A percentile compares a stretch with the other conserved stretches of the same genome.
Evolutionary conservation across 1,139 yeast genomes (phyloP).

Genomic region (Nematodospora anomalae): DNA sequence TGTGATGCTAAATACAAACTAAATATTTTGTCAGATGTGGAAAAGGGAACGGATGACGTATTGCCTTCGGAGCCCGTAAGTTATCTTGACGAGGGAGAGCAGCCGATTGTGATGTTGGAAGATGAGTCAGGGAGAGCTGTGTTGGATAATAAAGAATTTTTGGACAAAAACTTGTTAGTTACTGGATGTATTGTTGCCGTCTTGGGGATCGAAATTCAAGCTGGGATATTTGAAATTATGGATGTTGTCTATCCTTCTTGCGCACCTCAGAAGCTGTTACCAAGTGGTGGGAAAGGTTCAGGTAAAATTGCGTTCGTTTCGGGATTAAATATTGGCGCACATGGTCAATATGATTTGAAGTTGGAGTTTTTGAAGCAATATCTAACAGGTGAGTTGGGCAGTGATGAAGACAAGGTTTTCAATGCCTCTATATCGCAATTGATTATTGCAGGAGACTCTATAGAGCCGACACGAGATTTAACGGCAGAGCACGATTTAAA

Average conservation of each 20-base stretch:
- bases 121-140: constrained; percentile 91
- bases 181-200: constrained; percentile 88
- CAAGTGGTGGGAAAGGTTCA: constrained; percentile 1
- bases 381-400: constrained; percentile 66
- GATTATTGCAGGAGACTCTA: constrained; percentile 76
- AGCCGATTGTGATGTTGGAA: constrained; percentile 70
- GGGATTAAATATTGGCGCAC: constrained; percentile 62
- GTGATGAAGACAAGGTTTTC: constrained; percentile 23
- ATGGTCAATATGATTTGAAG: constrained; percentile 41
- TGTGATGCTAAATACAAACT: constrained; percentile 85
- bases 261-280: constrained; percentile 53
- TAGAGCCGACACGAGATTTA: constrained; percentile 35
- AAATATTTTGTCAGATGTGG: constrained; percentile 79
- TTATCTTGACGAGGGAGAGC: constrained; percentile 28
- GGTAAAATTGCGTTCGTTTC: constrained; percentile 62
- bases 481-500: constrained; percentile 21
- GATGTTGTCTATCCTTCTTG: constrained; percentile 73
- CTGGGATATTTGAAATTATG: constrained; percentile 83
- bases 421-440: constrained; percentile 49
- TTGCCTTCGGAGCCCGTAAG: constrained; percentile 37
- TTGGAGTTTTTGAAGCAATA: constrained; percentile 69
- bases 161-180: constrained; percentile 53
- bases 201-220: constrained; percentile 79
- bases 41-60: constrained; percentile 55
- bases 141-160: constrained; percentile 63